Percentiles rank a stretch among this genome's conserved stretches.
phyloP scores from a whole-genome alignment of 495 filamentous ascomycete genomes.

The Platismatia glauca region DNA sequence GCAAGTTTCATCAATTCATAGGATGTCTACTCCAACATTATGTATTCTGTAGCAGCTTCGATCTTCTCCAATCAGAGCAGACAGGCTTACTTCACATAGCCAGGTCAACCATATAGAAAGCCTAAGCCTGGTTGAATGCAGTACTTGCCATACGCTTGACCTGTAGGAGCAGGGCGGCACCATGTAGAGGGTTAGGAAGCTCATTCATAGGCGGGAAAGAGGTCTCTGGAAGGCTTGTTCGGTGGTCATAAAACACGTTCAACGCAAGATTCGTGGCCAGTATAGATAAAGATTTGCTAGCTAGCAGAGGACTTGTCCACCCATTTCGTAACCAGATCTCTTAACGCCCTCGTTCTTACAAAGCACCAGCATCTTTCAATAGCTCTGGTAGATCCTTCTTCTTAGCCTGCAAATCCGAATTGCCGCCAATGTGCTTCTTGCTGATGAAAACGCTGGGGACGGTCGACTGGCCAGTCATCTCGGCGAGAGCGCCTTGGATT shows the following conservation, averaged over 20 bases:
- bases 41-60: not conserved
- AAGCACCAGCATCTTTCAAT: slow-evolving; percentile 57
- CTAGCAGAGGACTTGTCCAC: not conserved
- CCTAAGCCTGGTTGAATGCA: not conserved
- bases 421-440: slow-evolving; percentile 87
- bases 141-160: not conserved
- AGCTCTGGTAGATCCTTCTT: slow-evolving; percentile 47
- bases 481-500: slow-evolving; percentile 72
- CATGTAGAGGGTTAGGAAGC: not conserved
- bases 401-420: slow-evolving; percentile 78
- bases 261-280: not conserved
- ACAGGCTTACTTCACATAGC: not conserved
- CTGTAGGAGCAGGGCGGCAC: not conserved
- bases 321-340: not conserved
- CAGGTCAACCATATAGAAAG: not conserved
- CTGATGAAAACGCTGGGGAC: slow-evolving; percentile 95
- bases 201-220: not conserved
- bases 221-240: not conserved
- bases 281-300: not conserved
- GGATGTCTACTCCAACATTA: no score
- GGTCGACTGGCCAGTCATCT: slow-evolving; percentile 73
- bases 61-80: not conserved
- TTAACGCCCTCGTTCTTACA: slow-evolving; percentile 2
- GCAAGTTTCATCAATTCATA: no score
- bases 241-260: not conserved